Base-by-base conservation (phyloP, 2,329 filamentous ascomycete genomes). In the Beauveria australis region DNA sequence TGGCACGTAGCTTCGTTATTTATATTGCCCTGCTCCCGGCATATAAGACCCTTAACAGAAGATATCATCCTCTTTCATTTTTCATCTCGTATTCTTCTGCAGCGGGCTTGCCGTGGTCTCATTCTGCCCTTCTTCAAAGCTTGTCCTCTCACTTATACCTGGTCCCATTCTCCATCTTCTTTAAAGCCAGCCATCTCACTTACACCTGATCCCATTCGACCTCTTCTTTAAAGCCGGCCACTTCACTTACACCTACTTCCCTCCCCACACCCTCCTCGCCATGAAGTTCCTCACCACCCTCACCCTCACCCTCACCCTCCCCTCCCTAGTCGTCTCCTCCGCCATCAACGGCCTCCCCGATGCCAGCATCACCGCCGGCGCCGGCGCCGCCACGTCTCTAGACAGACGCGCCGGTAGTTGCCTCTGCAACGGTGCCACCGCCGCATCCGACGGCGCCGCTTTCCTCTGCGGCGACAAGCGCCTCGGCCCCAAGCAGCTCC, bases 391-490 rank as follows among this genome's bases (percentile, higher is more conserved):
- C 46, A 9, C 12, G 30, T 12, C 30, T 33, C 30, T 12, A 33
- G 30, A 33, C 10, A 33, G 30, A 33, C 30, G 30, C 12, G 19
- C 9, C 12, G 24, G 43, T 7, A 10, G 57, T 1, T 69, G 68
- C 24, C 63, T 68, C 40, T 69, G 68, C 46, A 55, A 60, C 3
- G 67, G 68, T 40, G 68, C 68, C 8, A 26, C 4, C 6, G 7
- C 48, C 14, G 24, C 24, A 7, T 5, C 33, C 18, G 48, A 16
- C 22, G 59, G 46, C 43, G 65, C 64, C 8, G 64, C 64, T 12
- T 75, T 73, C 55, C 65, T 76, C 61, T 76, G 74, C 62, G 69
- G 70, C 5, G 74, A 76, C 54, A 52, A 64, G 3, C 72, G 73
- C 12, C 72, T 77, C 1, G 75, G 75, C 0, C 75, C 75, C 10